phyloP scores from a whole-genome alignment of 176 grass and related monocot genomes.

The Urochloa ruziziensis region DNA sequence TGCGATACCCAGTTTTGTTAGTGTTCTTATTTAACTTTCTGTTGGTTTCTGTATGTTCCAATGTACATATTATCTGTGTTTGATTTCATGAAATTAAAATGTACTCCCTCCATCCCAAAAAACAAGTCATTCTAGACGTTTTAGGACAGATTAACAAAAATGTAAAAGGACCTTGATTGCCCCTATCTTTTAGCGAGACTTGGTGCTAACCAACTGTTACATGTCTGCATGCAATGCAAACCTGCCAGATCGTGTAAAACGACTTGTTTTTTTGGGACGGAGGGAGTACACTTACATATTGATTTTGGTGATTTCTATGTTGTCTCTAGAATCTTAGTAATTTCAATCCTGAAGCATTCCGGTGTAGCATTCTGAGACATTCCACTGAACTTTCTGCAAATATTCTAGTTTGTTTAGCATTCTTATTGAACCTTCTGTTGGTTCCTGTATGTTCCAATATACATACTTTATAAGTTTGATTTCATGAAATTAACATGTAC shows the following conservation, averaged over 20 bases:
- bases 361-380: not conserved
- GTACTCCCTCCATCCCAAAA: no score
- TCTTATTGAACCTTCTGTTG: not conserved
- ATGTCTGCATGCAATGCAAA: no score
- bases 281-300: not conserved
- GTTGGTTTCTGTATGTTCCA: not conserved
- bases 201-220: no score
- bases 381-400: not conserved
- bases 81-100: constrained; percentile 1
- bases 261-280: no score
- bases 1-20: not conserved
- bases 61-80: not conserved
- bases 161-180: no score
- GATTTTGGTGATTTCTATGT: not conserved
- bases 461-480: not conserved
- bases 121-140: no score
- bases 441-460: not conserved
- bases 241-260: no score
- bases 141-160: no score
- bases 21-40: constrained; percentile 15
- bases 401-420: not conserved
- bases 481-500: not conserved
- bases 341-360: not conserved
- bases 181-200: no score
- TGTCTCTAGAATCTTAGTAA: not conserved